Percentiles rank a stretch among this genome's conserved stretches.
phyloP scores from a whole-genome alignment of 768 basidiomycete species.

The Coprinellus aureogranulatus region DNA sequence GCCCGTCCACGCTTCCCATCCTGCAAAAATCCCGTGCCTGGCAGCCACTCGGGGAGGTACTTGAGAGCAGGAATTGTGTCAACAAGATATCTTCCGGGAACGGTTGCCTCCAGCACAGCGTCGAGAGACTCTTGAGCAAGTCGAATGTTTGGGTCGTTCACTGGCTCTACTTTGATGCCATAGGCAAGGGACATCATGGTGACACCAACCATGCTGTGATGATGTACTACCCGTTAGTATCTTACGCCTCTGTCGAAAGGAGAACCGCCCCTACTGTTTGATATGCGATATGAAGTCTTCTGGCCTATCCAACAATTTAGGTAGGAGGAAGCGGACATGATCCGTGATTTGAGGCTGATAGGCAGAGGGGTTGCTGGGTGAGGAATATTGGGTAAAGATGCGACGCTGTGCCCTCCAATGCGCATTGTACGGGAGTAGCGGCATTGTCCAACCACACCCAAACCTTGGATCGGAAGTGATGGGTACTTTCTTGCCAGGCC shows the following conservation, averaged over 20 bases:
- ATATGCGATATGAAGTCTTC: slow-evolving; percentile 6
- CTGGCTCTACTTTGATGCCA: slow-evolving; percentile 38
- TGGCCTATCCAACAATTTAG: slow-evolving; percentile 6
- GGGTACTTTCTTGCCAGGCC: no score
- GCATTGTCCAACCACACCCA: slow-evolving; percentile 3
- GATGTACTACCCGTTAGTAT: not conserved
- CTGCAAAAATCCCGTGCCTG: slow-evolving; percentile 57
- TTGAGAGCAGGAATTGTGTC: slow-evolving; percentile 39
- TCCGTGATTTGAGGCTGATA: not conserved
- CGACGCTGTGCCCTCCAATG: slow-evolving; percentile 5
- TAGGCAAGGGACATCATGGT: slow-evolving; percentile 44
- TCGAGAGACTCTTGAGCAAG: slow-evolving; percentile 38
- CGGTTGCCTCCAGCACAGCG: slow-evolving; percentile 29
- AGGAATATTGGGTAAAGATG: slow-evolving; percentile 3
- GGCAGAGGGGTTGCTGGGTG: not conserved
- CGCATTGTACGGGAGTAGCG: not conserved
- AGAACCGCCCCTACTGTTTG: slow-evolving; percentile 5
- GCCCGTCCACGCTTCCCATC: slow-evolving; percentile 48
- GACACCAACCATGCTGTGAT: slow-evolving; percentile 37
- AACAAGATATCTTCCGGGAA: slow-evolving; percentile 45
- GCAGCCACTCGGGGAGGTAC: slow-evolving; percentile 55
- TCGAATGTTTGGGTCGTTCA: slow-evolving; percentile 43
- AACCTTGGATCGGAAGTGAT: not conserved
- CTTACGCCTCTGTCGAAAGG: no score
- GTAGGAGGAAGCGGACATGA: slow-evolving; percentile 2